Conservation (phyloP, 2,329 filamentous ascomycete species). For the Pochonia chlamydosporia region DNA sequence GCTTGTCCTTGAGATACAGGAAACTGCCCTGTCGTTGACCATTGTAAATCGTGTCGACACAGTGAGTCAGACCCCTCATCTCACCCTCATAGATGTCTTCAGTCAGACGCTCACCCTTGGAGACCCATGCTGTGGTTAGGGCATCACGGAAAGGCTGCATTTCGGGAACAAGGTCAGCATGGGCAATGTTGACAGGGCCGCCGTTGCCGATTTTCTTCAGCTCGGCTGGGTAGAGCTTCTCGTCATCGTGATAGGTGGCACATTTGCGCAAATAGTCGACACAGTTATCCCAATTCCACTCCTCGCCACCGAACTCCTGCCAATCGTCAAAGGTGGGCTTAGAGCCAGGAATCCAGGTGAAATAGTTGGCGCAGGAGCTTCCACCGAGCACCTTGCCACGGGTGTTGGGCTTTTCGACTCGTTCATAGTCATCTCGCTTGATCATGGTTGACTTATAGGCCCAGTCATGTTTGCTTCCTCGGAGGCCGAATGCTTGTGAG, state of each 20-base stretch:
- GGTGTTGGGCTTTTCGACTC: slow-evolving; percentile 58
- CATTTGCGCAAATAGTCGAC: slow-evolving; percentile 49
- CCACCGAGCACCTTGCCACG: slow-evolving; percentile 55
- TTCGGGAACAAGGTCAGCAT: slow-evolving; percentile 48
- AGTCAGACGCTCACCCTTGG: slow-evolving; percentile 41
- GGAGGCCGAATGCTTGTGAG: slow-evolving; percentile 44
- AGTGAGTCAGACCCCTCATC: slow-evolving; percentile 47
- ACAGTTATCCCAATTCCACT: slow-evolving; percentile 52
- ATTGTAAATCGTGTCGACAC: slow-evolving; percentile 51
- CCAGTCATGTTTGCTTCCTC: slow-evolving; percentile 53
- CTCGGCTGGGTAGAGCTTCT: slow-evolving; percentile 34
- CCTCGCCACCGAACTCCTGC: slow-evolving; percentile 66
- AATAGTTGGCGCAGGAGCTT: slow-evolving; percentile 55
- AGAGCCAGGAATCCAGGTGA: slow-evolving; percentile 56
- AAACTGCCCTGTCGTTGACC: slow-evolving; percentile 48
- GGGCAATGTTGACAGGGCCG: slow-evolving; percentile 48
- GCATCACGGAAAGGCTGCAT: slow-evolving; percentile 44
- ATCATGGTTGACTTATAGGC: slow-evolving; percentile 57
- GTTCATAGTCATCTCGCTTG: slow-evolving; percentile 51
- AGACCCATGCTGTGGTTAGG: slow-evolving; percentile 45
- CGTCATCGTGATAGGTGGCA: slow-evolving; percentile 53
- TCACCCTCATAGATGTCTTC: slow-evolving; percentile 52
- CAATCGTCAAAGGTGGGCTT: slow-evolving; percentile 59
- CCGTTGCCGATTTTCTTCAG: slow-evolving; percentile 44
- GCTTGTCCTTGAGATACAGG: slow-evolving; percentile 44